phyloP scores from a whole-genome alignment of 208 protist species.

The Tritrichomonas musculus region DNA sequence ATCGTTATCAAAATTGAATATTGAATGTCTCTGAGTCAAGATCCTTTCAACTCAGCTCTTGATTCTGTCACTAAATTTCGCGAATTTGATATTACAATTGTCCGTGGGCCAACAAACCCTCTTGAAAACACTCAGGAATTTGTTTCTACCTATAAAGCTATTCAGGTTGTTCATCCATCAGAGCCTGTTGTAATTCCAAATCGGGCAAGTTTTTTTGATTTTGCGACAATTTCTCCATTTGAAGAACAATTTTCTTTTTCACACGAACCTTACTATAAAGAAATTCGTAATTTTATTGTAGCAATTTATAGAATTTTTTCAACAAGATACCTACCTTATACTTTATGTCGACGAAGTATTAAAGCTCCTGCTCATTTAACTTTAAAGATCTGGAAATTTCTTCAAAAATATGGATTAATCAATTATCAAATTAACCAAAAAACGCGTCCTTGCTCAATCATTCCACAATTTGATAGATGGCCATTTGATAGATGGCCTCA shows the following conservation, averaged over 20 bases:
- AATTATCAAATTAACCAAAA: not conserved
- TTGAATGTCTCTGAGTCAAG: not conserved
- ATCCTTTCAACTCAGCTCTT: not conserved
- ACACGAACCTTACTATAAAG: not conserved
- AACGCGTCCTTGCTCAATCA: not conserved
- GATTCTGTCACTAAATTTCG: not conserved
- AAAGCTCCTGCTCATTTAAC: conserved; percentile 1
- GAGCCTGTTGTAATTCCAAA: not conserved
- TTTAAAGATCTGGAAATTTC: not conserved
- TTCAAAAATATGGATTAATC: not conserved
- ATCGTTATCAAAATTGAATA: no score
- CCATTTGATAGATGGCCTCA: not conserved
- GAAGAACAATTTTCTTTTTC: conserved; percentile 19
- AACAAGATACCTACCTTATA: not conserved
- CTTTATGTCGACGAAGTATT: not conserved
- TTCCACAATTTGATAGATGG: not conserved
- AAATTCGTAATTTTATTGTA: conserved; percentile 7
- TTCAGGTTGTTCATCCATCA: not conserved
- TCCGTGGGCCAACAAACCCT: not conserved
- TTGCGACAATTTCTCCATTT: not conserved
- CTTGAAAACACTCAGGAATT: not conserved
- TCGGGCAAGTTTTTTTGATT: conserved; percentile 2
- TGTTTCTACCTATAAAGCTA: conserved; percentile 26
- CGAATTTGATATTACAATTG: not conserved
- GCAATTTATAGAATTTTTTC: not conserved